These are phyloP conservation scores for Tilletiaria anomala DNA, from an alignment of 1,284 basidiomycete genomes.

Conservation along the genomic window DNA sequence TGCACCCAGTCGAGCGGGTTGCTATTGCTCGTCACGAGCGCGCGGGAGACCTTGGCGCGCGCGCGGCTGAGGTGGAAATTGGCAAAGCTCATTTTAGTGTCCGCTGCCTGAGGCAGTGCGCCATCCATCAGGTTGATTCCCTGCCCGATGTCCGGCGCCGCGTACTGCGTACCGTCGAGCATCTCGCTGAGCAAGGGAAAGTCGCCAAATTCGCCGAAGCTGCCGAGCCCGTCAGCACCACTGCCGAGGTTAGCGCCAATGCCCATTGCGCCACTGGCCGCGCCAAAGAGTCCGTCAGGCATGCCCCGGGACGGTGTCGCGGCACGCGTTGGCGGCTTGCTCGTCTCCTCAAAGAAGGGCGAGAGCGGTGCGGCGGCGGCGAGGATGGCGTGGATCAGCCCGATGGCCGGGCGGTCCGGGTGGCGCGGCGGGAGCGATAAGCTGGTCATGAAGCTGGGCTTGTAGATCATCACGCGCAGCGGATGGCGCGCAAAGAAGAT, in stretches of 20 bases:
- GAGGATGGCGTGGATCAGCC: constrained; percentile 6
- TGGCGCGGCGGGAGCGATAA: constrained; percentile 1
- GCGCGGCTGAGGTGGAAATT: constrained; percentile 8
- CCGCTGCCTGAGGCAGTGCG: no score
- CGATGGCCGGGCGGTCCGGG: constrained; percentile 1
- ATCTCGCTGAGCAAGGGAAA: background rate
- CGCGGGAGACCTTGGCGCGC: constrained; percentile 3
- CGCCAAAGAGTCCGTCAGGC: background rate
- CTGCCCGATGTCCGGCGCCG: no score
- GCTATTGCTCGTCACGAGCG: constrained; percentile 1
- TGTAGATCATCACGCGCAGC: constrained; percentile 5
- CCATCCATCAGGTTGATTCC: no score
- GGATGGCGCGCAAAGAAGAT: constrained; percentile 7
- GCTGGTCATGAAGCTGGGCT: constrained; percentile 5
- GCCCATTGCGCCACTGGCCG: background rate
- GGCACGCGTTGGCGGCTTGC: background rate
- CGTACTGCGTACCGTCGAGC: background rate
- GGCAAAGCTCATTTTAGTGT: constrained; percentile 6
- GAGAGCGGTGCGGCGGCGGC: constrained; percentile 6
- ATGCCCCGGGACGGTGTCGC: background rate
- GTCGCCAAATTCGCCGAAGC: background rate
- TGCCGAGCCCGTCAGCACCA: background rate
- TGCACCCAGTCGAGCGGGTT: constrained; percentile 7
- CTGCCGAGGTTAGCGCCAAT: background rate
- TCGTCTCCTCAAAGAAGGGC: constrained; percentile 3